Evolutionary conservation across 176 grass and related monocot species (phyloP).

Genomic region (Oryza rufipogon): DNA sequence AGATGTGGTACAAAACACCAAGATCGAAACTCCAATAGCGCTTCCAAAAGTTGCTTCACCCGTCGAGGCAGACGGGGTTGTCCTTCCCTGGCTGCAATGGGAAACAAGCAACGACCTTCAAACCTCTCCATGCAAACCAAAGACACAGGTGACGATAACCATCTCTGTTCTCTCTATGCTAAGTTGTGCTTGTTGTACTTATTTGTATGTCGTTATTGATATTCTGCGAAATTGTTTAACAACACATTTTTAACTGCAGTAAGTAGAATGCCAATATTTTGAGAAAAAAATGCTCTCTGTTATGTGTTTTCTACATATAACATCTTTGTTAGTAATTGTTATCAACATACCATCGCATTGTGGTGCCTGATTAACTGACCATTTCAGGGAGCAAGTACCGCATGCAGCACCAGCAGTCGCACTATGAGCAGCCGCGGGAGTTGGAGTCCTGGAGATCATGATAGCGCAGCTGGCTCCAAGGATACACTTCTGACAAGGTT

Average conservation of each 20-base stretch:
- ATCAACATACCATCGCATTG: neutral
- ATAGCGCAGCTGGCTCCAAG: conserved; percentile 39
- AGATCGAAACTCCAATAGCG: conserved; percentile 51
- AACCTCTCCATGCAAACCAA: conserved; percentile 64
- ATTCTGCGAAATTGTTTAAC: neutral
- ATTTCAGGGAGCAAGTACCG: conserved; percentile 58
- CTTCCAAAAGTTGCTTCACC: conserved; percentile 47
- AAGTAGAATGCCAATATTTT: neutral
- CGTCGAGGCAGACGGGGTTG: conserved; percentile 71
- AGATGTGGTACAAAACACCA: conserved; percentile 33
- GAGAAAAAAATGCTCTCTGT: neutral
- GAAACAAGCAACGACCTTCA: conserved; percentile 68
- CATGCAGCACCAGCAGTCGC: conserved; percentile 42
- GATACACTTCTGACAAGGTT: conserved; percentile 39
- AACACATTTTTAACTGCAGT: neutral
- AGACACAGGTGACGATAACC: conserved; percentile 44
- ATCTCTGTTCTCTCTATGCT: neutral
- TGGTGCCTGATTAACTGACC: conserved; percentile 7
- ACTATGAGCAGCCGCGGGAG: conserved; percentile 65
- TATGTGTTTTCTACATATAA: neutral
- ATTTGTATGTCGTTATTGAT: neutral
- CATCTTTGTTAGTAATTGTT: neutral
- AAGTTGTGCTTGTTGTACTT: neutral
- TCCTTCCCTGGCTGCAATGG: conserved; percentile 98
- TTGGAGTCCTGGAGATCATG: conserved; percentile 65